These are phyloP conservation scores for Licmophora abbreviata DNA, from an alignment of 108 stramenopile genomes.

Conservation along the genomic window DNA sequence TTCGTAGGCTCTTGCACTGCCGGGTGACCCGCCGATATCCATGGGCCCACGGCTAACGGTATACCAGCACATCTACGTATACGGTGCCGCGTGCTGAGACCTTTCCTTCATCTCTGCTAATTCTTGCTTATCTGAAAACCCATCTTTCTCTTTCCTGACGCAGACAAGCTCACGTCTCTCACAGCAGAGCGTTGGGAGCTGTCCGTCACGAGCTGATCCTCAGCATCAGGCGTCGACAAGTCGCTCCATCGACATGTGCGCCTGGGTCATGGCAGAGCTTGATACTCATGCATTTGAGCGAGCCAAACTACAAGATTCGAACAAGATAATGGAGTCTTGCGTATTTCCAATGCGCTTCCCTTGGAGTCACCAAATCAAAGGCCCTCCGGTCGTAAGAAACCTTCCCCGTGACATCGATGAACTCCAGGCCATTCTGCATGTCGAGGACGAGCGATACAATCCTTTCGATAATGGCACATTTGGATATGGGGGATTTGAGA, in stretches of 20 bases:
- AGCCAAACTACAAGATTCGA: slow-evolving; percentile 21
- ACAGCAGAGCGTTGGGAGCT: too few species aligned
- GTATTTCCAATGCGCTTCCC: slow-evolving; percentile 34
- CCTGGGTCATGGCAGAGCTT: slow-evolving; percentile 12
- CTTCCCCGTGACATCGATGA: slow-evolving; percentile 79
- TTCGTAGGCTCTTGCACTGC: too few species aligned
- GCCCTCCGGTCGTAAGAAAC: slow-evolving; percentile 35
- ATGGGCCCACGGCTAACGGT: too few species aligned
- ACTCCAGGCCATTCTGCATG: slow-evolving; percentile 44
- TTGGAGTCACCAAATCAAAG: slow-evolving; percentile 24
- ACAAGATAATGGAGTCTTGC: slow-evolving; percentile 10
- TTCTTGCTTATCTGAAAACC: too few species aligned
- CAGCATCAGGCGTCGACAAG: too few species aligned
- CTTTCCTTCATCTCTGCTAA: too few species aligned
- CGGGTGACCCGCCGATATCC: too few species aligned
- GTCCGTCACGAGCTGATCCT: too few species aligned
- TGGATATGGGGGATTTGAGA: slow-evolving; percentile 56
- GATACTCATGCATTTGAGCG: slow-evolving; percentile 22
- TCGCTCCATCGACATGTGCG: slow-evolving; percentile 16
- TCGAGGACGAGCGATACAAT: slow-evolving; percentile 34
- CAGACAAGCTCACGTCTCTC: too few species aligned
- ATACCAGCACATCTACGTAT: too few species aligned
- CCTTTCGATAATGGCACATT: slow-evolving; percentile 46
- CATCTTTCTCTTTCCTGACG: too few species aligned
- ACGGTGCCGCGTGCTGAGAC: too few species aligned